Conservation (phyloP, 164 flowering plant genomes). For the Sedum album region DNA sequence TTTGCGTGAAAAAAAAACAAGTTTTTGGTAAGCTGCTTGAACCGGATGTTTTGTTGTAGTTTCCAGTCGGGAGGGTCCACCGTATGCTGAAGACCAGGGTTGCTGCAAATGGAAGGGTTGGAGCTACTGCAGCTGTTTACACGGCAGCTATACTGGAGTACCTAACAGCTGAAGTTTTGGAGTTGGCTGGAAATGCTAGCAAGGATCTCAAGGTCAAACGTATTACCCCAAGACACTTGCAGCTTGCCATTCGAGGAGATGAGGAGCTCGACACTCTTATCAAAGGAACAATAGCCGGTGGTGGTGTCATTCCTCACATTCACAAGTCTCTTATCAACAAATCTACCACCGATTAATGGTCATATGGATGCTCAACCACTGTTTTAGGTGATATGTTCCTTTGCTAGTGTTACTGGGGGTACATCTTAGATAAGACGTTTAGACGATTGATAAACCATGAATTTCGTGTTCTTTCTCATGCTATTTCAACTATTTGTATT, state of each 20-base stretch:
- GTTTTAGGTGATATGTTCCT: too few relatives aligned
- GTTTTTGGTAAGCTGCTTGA: background rate
- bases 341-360: too few relatives aligned
- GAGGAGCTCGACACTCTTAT: slow-evolving; percentile 34
- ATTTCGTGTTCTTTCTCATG: too few relatives aligned
- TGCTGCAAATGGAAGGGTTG: slow-evolving; percentile 29
- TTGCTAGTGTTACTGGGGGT: too few relatives aligned
- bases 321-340: too few relatives aligned
- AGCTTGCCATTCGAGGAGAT: slow-evolving; percentile 33
- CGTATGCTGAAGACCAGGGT: slow-evolving; percentile 30
- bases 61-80: slow-evolving; percentile 34
- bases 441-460: too few relatives aligned
- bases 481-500: too few relatives aligned
- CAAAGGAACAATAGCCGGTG: too few relatives aligned
- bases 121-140: slow-evolving; percentile 33
- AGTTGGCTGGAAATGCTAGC: slow-evolving; percentile 34
- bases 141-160: slow-evolving; percentile 33
- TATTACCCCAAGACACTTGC: slow-evolving; percentile 32
- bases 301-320: too few relatives aligned
- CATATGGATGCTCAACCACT: too few relatives aligned
- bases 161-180: slow-evolving; percentile 31
- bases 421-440: too few relatives aligned
- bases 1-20: background rate
- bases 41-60: slow-evolving; percentile 15
- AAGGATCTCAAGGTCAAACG: slow-evolving; percentile 34